phyloP scores from a whole-genome alignment of 2,329 filamentous ascomycete species.

The Metarhizium robertsii region DNA sequence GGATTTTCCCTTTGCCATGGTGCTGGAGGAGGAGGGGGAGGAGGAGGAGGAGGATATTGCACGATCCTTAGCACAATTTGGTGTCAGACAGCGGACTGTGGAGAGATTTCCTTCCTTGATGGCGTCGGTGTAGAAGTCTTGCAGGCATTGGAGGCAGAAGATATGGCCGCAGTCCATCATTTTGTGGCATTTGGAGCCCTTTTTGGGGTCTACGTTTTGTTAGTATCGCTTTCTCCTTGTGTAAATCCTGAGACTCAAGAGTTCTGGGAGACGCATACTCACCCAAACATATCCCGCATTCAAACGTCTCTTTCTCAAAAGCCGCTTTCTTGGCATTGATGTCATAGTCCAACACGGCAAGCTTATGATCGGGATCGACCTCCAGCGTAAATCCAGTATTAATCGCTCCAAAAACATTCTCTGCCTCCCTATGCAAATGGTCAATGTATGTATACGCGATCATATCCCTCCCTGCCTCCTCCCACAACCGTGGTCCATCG shows the following conservation, averaged over 20 bases:
- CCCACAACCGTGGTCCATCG: constrained; percentile 47
- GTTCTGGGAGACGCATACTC: constrained; percentile 12
- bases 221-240: background rate
- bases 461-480: constrained; percentile 49
- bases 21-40: background rate
- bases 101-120: constrained; percentile 78
- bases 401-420: constrained; percentile 51
- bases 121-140: constrained; percentile 81
- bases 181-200: constrained; percentile 70
- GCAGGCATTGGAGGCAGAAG: constrained; percentile 80
- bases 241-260: too few species aligned
- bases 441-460: constrained; percentile 57
- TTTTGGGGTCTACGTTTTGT: constrained; percentile 63
- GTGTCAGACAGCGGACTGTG: constrained; percentile 69
- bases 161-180: constrained; percentile 82
- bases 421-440: constrained; percentile 47
- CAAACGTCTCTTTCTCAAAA: constrained; percentile 78
- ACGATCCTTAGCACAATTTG: constrained; percentile 64
- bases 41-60: constrained; percentile 14
- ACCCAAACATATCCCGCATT: constrained; percentile 77
- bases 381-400: constrained; percentile 37
- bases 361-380: constrained; percentile 50
- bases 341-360: constrained; percentile 70
- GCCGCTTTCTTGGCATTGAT: constrained; percentile 61
- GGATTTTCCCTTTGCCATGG: constrained; percentile 32